A percentile compares a stretch with the other conserved stretches of the same genome.
These are phyloP conservation scores for Sphenostylis stenocarpa DNA, from an alignment of 306 rosid species.

Conservation along the genomic window DNA sequence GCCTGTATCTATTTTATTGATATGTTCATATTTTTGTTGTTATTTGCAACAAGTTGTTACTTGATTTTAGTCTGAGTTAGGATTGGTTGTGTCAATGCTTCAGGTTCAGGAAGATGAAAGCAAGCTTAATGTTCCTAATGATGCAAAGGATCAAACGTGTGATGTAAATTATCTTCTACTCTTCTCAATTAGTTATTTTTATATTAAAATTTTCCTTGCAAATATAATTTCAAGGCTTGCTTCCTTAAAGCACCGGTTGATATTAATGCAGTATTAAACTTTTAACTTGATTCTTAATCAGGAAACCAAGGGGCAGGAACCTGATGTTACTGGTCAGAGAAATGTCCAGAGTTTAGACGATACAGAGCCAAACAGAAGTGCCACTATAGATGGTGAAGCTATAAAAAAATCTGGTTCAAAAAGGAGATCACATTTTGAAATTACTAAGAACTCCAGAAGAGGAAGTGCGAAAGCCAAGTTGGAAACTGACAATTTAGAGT, in stretches of 20 bases:
- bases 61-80: constrained; percentile 24
- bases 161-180: constrained; percentile 34
- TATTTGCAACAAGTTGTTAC: constrained; percentile 2
- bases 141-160: constrained; percentile 36
- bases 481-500: constrained; percentile 27
- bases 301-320: constrained; percentile 43
- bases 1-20: not conserved
- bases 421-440: constrained; percentile 32
- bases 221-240: not conserved
- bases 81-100: constrained; percentile 38
- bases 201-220: not conserved
- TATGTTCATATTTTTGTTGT: constrained; percentile 10
- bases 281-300: constrained; percentile 36
- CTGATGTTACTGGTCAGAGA: constrained; percentile 21
- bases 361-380: constrained; percentile 17
- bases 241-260: not conserved
- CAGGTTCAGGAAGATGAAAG: constrained; percentile 50
- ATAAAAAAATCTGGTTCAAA: constrained; percentile 23
- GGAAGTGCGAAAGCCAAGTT: constrained; percentile 26
- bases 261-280: constrained; percentile 1
- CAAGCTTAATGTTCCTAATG: constrained; percentile 25
- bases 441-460: constrained; percentile 33
- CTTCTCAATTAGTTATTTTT: not conserved
- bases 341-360: constrained; percentile 32
- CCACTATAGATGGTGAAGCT: constrained; percentile 24